These are phyloP conservation scores for Eurotiales sp. DNA, from an alignment of 2,329 filamentous ascomycete species.

Conservation along the genomic window DNA sequence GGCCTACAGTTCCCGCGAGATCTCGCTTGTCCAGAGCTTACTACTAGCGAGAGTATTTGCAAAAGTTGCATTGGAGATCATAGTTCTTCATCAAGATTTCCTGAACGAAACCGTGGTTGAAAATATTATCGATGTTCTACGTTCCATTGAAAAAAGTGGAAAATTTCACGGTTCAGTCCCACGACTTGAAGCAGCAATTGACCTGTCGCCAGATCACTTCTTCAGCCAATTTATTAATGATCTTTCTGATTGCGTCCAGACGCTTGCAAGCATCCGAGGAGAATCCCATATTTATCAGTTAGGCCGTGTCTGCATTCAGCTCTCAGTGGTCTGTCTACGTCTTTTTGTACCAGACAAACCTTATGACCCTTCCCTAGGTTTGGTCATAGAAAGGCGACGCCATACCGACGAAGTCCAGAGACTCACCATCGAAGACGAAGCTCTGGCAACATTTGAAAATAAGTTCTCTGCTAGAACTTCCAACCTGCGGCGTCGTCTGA, in stretches of 20 bases:
- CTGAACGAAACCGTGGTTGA: conserved; percentile 10
- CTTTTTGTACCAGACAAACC: conserved; percentile 82
- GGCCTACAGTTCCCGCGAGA: conserved; percentile 46
- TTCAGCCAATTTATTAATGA: conserved; percentile 32
- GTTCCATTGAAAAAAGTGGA: conserved; percentile 23
- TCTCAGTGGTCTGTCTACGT: conserved; percentile 69
- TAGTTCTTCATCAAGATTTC: conserved; percentile 32
- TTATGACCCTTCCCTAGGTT: conserved; percentile 70
- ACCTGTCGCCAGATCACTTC: conserved; percentile 27
- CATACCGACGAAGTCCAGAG: conserved; percentile 55
- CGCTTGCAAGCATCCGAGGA: conserved; percentile 19
- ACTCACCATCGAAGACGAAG: conserved; percentile 56
- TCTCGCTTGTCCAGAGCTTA: conserved; percentile 49
- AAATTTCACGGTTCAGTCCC: conserved; percentile 15
- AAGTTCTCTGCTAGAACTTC: conserved; percentile 64
- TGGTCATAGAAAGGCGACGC: conserved; percentile 60
- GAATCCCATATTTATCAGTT: conserved; percentile 31
- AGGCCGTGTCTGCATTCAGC: conserved; percentile 68
- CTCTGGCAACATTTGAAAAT: conserved; percentile 63
- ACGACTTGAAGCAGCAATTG: conserved; percentile 19
- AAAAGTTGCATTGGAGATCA: conserved; percentile 29
- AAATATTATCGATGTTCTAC: conserved; percentile 22
- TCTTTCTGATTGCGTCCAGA: conserved; percentile 25
- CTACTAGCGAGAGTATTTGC: conserved; percentile 50
- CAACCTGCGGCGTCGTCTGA: conserved; percentile 62